A percentile compares a stretch with the other conserved stretches of the same genome.
Evolutionary conservation across 2,329 filamentous ascomycete genomes (phyloP).

Genomic region (Trichoderma brevicompactum): DNA sequence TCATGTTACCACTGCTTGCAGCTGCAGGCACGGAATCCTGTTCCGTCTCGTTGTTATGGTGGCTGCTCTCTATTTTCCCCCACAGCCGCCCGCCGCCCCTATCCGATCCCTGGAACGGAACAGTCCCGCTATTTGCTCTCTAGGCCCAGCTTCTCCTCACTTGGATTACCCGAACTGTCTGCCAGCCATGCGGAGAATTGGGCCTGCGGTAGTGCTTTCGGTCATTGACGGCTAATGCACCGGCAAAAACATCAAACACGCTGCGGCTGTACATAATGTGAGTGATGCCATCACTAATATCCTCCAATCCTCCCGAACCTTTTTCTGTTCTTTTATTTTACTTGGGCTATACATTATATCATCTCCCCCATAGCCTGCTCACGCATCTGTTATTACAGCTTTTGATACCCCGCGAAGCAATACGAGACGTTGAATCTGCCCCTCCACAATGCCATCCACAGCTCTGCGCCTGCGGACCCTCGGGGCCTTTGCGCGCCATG

Average conservation of each 20-base stretch:
- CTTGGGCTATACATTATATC: not conserved
- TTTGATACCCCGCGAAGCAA: slow-evolving; percentile 3
- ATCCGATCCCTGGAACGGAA: slow-evolving; percentile 25
- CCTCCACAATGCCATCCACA: slow-evolving; percentile 54
- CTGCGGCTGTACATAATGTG: slow-evolving; percentile 3
- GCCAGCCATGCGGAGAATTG: slow-evolving; percentile 19
- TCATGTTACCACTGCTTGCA: not conserved
- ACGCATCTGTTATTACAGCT: not conserved
- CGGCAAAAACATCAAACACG: slow-evolving; percentile 22
- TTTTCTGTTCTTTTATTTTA: not conserved
- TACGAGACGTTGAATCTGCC: not conserved
- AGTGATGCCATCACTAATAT: slow-evolving; percentile 16
- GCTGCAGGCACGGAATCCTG: not conserved
- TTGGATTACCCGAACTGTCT: slow-evolving; percentile 14
- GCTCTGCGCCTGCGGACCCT: slow-evolving; percentile 54
- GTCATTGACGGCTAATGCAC: slow-evolving; percentile 28
- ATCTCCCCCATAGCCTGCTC: not conserved
- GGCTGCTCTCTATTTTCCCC: slow-evolving; percentile 1
- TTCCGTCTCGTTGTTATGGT: not conserved
- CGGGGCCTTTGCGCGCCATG: slow-evolving; percentile 59
- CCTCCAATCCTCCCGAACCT: not conserved
- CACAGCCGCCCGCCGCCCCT: slow-evolving; percentile 23
- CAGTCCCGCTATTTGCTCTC: slow-evolving; percentile 17
- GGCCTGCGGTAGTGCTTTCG: slow-evolving; percentile 21
- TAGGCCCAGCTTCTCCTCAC: slow-evolving; percentile 23